Percentiles rank a stretch among this genome's conserved stretches.
Conservation (phyloP, 2,329 filamentous ascomycete species). For the Colletotrichum liaoningense region DNA sequence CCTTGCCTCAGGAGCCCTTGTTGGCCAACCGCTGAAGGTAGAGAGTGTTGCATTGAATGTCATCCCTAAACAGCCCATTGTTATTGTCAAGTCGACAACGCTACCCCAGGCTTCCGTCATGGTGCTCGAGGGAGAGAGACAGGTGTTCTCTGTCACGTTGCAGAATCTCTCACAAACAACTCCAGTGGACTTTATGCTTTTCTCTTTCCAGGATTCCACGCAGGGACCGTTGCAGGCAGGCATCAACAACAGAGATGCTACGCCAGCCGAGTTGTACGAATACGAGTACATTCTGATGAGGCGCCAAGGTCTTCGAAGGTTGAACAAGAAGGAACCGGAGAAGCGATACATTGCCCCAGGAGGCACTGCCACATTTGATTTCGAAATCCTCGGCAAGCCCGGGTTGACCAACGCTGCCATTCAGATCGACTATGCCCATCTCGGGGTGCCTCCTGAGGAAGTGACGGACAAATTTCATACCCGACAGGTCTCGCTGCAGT, state of each 20-base stretch:
- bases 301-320: conserved; percentile 73
- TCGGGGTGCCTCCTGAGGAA: conserved; percentile 77
- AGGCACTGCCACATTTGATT: conserved; percentile 76
- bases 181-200: conserved; percentile 84
- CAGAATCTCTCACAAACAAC: conserved; percentile 79
- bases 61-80: conserved; percentile 81
- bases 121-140: conserved; percentile 90
- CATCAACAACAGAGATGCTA: conserved; percentile 80
- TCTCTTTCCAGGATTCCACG: conserved; percentile 91
- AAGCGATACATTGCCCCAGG: conserved; percentile 74
- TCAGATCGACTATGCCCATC: conserved; percentile 86
- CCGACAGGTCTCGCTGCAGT: conserved; percentile 81
- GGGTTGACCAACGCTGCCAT: conserved; percentile 83
- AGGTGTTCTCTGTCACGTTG: conserved; percentile 81
- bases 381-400: conserved; percentile 88
- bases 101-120: conserved; percentile 88
- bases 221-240: conserved; percentile 81
- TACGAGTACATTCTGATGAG: conserved; percentile 83
- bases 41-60: conserved; percentile 75
- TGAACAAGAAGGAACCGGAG: conserved; percentile 61
- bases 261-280: conserved; percentile 85
- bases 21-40: conserved; percentile 56
- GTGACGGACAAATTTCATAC: conserved; percentile 83
- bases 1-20: conserved; percentile 50
- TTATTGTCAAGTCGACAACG: conserved; percentile 80